Conservation (phyloP, 345 rosid genomes). For the Sisymbrium altissimum region DNA sequence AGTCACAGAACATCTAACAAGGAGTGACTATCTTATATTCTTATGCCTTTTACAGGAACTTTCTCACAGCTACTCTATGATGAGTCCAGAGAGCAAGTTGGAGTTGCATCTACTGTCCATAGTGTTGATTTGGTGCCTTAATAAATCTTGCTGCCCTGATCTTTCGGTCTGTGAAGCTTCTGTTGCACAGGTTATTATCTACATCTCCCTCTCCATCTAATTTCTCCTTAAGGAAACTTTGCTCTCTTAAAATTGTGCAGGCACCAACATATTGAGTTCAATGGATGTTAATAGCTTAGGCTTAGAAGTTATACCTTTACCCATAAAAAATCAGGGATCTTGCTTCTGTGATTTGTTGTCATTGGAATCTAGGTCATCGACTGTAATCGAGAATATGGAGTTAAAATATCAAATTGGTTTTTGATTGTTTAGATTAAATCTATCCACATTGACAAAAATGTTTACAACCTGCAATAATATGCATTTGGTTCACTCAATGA, state of each 20-base stretch:
- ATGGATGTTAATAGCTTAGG: not conserved
- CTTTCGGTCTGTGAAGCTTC: constrained; percentile 55
- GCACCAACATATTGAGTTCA: not conserved
- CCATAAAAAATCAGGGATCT: not conserved
- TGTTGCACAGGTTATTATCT: constrained; percentile 49
- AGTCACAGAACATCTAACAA: not conserved
- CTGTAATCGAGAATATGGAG: not conserved
- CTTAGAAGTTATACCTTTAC: not conserved
- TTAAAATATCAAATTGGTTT: not conserved
- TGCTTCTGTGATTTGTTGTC: not conserved
- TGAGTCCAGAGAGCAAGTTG: constrained; percentile 65
- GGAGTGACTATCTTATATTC: constrained; percentile 1
- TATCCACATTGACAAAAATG: not conserved
- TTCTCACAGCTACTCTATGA: constrained; percentile 56
- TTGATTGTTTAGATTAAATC: not conserved
- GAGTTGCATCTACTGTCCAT: constrained; percentile 66
- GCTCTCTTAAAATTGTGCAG: not conserved
- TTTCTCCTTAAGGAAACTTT: not conserved
- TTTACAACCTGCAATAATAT: constrained; percentile 2
- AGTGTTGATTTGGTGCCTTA: constrained; percentile 67
- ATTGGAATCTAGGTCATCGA: not conserved
- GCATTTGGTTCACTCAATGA: not conserved
- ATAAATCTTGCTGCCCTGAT: constrained; percentile 39
- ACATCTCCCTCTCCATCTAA: constrained; percentile 18
- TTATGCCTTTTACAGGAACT: constrained; percentile 44